Evolutionary conservation across 192 early-diverging fungal species (phyloP), one percentile per base, ranked within the genome.

Genomic region (Coemansia sp.): DNA sequence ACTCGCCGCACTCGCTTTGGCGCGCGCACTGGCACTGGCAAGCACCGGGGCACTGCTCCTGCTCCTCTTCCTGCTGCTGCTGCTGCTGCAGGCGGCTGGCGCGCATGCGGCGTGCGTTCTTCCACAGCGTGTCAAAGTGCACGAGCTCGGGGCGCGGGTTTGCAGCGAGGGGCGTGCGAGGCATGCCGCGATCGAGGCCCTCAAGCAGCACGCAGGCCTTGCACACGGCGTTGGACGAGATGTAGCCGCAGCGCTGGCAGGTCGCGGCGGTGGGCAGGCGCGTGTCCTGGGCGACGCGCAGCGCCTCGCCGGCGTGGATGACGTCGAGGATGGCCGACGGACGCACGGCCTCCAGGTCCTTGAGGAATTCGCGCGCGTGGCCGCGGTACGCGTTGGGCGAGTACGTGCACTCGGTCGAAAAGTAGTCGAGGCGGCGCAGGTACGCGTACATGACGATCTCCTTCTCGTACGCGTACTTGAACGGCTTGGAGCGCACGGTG

Each of bases 371-470:
- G 34, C 96, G 80, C 9, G 93, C 96, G 67, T 96, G 83, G 5
- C 96, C 96, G 32, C 96, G 87, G 50, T 97, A 98, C 5, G 96
- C 92, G 57, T 98, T 94, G 20, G 94, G 94, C 26, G 93, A 92
- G 69, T 98, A 98, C 18, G 90, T 92, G 64, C 96, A 98, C 64
- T 98, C 96, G 9, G 96, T 98, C 10, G 93, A 95, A 47, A 98
- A 98, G 77, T 98, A 98, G 61, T 98, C 96, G 19, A 98, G 75
- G 28, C 92, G 87, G 71, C 91, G 90, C 59, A 93, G 92, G 59
- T 98, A 97, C 18, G 96, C 96, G 56, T 98, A 93, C 94, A 98
- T 95, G 58, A 98, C 96, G 58, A 98, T 98, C 55, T 98, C 96
- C 73, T 98, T 98, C 69, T 98, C 96, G 52, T 98, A 98, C 0